Evolutionary conservation across 371 early-diverging fungal genomes (phyloP).

Genomic region (Haplosporangium sp.): DNA sequence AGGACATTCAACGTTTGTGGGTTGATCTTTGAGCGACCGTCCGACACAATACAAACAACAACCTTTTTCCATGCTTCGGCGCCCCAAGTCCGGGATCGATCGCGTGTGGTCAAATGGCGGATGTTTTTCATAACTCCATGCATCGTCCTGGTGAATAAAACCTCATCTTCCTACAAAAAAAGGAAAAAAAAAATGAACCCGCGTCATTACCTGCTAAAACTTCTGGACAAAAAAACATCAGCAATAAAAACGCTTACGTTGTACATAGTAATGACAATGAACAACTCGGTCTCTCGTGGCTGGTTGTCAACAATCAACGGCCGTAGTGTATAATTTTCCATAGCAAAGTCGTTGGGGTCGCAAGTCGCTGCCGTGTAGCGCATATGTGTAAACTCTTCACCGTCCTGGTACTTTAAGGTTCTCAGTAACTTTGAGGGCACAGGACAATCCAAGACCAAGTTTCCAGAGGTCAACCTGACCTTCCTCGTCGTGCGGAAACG

Average conservation of each 20-base stretch:
- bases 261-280: constrained; percentile 83
- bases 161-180: constrained; percentile 69
- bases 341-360: constrained; percentile 72
- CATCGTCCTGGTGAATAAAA: constrained; percentile 79
- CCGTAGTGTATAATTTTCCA: constrained; percentile 71
- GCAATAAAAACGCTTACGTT: constrained; percentile 59
- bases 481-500: constrained; percentile 56
- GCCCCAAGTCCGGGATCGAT: constrained; percentile 68
- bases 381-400: constrained; percentile 68
- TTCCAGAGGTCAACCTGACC: constrained; percentile 61
- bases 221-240: constrained; percentile 4
- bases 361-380: constrained; percentile 73
- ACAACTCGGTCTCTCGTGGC: constrained; percentile 75
- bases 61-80: constrained; percentile 81
- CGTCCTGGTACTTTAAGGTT: constrained; percentile 57
- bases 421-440: constrained; percentile 62
- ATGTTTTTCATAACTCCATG: constrained; percentile 80
- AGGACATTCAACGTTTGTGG: constrained; percentile 76
- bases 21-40: constrained; percentile 73
- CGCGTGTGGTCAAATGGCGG: constrained; percentile 70
- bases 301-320: constrained; percentile 52
- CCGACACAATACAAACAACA: constrained; percentile 76
- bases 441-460: constrained; percentile 67
- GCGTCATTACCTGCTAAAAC: too few relatives aligned
- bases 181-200: not conserved